A percentile compares a stretch with the other conserved stretches of the same genome.
phyloP scores from a whole-genome alignment of 768 basidiomycete species.

The Thelephora ganbajun region DNA sequence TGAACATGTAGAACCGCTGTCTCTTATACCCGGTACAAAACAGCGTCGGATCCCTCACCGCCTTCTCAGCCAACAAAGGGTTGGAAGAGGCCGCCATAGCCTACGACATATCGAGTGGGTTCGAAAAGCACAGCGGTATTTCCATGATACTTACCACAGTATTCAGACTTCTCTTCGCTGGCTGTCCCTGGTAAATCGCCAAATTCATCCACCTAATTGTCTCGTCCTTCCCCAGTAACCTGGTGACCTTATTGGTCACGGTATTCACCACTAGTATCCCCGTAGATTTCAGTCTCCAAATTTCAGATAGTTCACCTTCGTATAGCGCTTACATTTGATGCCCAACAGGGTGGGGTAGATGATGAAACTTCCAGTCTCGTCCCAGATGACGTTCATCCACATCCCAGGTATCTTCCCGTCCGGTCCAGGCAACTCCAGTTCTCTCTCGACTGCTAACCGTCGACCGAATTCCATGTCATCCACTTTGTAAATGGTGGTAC shows the following conservation, averaged over 20 bases:
- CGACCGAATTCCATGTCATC: conserved; percentile 99
- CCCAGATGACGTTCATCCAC: conserved; percentile 91
- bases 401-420: conserved; percentile 60
- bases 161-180: conserved; percentile 71
- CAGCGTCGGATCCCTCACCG: conserved; percentile 75
- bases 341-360: conserved; percentile 89
- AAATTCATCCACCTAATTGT: conserved; percentile 82
- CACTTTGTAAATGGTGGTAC: conserved; percentile 79
- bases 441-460: conserved; percentile 83
- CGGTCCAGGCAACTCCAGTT: conserved; percentile 71
- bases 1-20: conserved; percentile 90
- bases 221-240: conserved; percentile 89
- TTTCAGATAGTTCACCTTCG: background rate
- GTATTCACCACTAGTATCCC: conserved; percentile 69
- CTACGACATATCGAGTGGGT: conserved; percentile 18
- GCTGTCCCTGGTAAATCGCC: conserved; percentile 85
- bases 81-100: conserved; percentile 96
- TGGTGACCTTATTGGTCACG: conserved; percentile 82
- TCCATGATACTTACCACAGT: conserved; percentile 47
- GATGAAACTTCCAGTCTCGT: conserved; percentile 91
- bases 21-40: conserved; percentile 91
- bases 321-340: conserved; percentile 62
- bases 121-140: conserved; percentile 4
- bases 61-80: conserved; percentile 81
- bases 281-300: conserved; percentile 2